Evolutionary conservation across 352 stramenopile genomes (phyloP).

Genomic region (Pythium coloratum): DNA sequence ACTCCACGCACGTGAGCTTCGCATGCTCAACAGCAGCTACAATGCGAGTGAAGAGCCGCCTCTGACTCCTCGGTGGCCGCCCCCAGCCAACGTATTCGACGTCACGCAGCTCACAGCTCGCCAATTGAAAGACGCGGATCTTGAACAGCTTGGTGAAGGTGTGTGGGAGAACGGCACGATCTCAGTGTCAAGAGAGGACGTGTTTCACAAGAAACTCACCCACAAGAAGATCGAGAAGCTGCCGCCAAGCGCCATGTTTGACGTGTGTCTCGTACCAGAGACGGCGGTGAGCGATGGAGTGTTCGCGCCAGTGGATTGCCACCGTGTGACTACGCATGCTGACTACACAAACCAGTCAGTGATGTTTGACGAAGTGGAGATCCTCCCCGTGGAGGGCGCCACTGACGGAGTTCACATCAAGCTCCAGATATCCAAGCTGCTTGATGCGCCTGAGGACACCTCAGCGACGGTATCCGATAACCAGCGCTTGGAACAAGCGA

Average conservation of each 20-base stretch:
- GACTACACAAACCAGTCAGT: slow-evolving; percentile 81
- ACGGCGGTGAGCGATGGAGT: slow-evolving; percentile 67
- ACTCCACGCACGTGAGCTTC: slow-evolving; percentile 9
- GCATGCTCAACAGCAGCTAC: slow-evolving; percentile 8
- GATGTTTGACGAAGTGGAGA: slow-evolving; percentile 50
- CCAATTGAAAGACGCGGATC: slow-evolving; percentile 47
- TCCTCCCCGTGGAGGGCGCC: slow-evolving; percentile 38
- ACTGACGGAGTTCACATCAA: slow-evolving; percentile 50
- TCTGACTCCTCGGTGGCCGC: slow-evolving; percentile 41
- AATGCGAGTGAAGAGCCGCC: slow-evolving; percentile 25
- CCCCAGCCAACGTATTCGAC: slow-evolving; percentile 44
- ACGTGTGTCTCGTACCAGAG: slow-evolving; percentile 73
- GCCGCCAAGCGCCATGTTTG: slow-evolving; percentile 63
- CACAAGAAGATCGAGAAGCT: slow-evolving; percentile 70
- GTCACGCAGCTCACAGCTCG: slow-evolving; percentile 42
- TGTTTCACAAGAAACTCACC: slow-evolving; percentile 41
- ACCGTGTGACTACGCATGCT: slow-evolving; percentile 58
- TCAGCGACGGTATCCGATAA: background rate
- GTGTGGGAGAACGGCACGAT: slow-evolving; percentile 81
- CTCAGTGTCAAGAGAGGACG: slow-evolving; percentile 66
- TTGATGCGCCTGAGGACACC: slow-evolving; percentile 26
- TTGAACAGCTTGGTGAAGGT: slow-evolving; percentile 58
- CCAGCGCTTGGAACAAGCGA: slow-evolving; percentile 1
- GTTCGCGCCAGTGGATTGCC: slow-evolving; percentile 45
- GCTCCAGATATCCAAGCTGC: slow-evolving; percentile 56